Evolutionary conservation across 1,139 yeast genomes (phyloP), one percentile per base, ranked within the genome.

Genomic region (Diutina catenulata): DNA sequence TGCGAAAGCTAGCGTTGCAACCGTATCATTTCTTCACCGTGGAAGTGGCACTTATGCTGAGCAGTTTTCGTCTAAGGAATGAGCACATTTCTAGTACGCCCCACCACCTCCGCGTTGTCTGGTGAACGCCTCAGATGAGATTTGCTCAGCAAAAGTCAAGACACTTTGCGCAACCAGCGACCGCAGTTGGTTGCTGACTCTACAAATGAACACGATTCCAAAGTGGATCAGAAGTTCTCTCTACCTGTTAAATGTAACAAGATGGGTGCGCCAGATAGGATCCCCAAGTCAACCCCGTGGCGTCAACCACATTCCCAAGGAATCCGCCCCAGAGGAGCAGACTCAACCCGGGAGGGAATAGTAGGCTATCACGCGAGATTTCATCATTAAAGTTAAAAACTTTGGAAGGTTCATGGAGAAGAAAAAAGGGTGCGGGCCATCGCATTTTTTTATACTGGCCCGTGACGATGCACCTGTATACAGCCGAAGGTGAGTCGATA

Each of bases 221-320:
- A n/a, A n/a, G n/a, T 8, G 28, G 20, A 22, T 67, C 72, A 67
- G 72, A 67, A 66, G 56, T 50, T 66, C 71, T 64, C 51, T 45
- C 40, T 53, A 66, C 64, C 60, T 56, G 68, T 61, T 51, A 46
- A 46, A 53, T 52, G 76, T 71, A 71, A 71, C 76, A 71, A 71
- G 76, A 66, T 54, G 59, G 64, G 65, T 71, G 76, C 76, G 76
- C 75, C 76, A 64, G 62, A 71, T 76, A 65, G 76, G 57, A 42
- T 72, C 77, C 68, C 71, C 74, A 72, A 46, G 47, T 53, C 55
- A 60, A 62, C 69, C 77, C 76, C 55, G 46, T 43, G 45, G 50
- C 53, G 64, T 62, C 58, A 53, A 55, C 65, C 56, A 49, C 53
- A 52, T 49, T 53, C 56, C 56, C 45, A 54, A 57, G 72, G 70